Base-by-base conservation (phyloP, 345 rosid species). In the Punica granatum region DNA sequence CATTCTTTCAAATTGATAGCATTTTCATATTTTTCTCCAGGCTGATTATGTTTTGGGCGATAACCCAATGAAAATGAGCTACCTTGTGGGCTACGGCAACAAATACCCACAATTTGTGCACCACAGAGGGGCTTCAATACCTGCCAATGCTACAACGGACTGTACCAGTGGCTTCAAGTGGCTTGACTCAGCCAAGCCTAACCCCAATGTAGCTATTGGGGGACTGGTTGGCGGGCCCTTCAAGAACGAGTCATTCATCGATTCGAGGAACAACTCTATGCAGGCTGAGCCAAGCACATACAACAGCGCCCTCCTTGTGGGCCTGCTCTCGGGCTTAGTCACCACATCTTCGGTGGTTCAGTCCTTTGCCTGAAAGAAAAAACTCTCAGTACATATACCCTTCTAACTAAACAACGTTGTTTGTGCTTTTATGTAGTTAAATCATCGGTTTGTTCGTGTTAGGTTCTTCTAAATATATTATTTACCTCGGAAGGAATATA, bases 121-220 rank as follows among this genome's bases (percentile, higher is more conserved):
- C 84, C 99, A 95, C 42, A 85, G 99, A 73, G 99, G 99, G 61
- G 96, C 99, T 72, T 92, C 99, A 5, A 92, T 95, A 43, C 99
- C 99, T 0, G 78, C 67, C 0, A 85, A 88, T 70, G 96, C 91
- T 66, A 78, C 73, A 3, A 80, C 92, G 1, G 86, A 88, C 46
- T 95, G 99, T 82, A 75, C 63, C 2, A 85, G 86, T 49, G 99
- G 99, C 60, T 84, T 86, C 77, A 69, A 79, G 79, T 95, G 90
- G 87, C 93, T 88, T 1, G 69, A 83, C 6, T 80, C 93, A 10
- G 75, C 83, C 0, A 36, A 81, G 7, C 92, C 98, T 36, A 83
- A 95, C 77, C 99, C 99, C 15, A 92, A 95, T 46, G 74, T 85
- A 58, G 99, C 99, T 0, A n/a, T 66, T 11, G 99, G 99, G 66